phyloP scores from a whole-genome alignment of 2,329 filamentous ascomycete genomes.

The Penicillium rolfsii region DNA sequence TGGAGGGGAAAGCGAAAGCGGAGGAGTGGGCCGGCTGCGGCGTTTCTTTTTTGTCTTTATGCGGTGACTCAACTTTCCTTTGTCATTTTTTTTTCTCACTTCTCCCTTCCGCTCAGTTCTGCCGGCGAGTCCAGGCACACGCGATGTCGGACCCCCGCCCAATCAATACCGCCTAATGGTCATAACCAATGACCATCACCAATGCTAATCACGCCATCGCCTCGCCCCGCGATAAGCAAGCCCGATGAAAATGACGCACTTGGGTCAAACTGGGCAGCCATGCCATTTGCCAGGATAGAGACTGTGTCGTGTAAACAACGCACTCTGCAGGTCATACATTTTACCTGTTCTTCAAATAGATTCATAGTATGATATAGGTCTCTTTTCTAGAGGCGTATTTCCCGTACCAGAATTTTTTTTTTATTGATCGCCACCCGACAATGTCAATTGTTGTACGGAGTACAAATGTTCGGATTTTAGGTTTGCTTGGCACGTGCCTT shows the following conservation, averaged over 20 bases:
- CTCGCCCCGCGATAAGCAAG: constrained; percentile 5
- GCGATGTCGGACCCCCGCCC: constrained; percentile 29
- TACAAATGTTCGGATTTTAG: background rate
- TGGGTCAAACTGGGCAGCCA: no score
- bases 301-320: background rate
- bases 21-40: constrained; percentile 28
- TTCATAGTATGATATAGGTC: background rate
- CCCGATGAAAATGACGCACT: constrained; percentile 6
- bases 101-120: background rate
- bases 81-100: constrained; percentile 16
- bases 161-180: constrained; percentile 1
- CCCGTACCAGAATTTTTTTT: background rate
- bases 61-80: constrained; percentile 18
- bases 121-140: constrained; percentile 8
- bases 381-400: no score
- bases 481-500: constrained; percentile 3
- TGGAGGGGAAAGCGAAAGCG: constrained; percentile 28
- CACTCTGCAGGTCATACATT: background rate
- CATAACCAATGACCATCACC: background rate
- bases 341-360: background rate
- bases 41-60: constrained; percentile 6
- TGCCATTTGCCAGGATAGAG: no score
- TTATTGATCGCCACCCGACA: constrained; percentile 2
- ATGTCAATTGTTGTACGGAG: background rate
- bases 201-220: constrained; percentile 23